Conservation (phyloP, 225 moss, liverwort and hornwort species). For the Pseudisothecium myosuroides region DNA sequence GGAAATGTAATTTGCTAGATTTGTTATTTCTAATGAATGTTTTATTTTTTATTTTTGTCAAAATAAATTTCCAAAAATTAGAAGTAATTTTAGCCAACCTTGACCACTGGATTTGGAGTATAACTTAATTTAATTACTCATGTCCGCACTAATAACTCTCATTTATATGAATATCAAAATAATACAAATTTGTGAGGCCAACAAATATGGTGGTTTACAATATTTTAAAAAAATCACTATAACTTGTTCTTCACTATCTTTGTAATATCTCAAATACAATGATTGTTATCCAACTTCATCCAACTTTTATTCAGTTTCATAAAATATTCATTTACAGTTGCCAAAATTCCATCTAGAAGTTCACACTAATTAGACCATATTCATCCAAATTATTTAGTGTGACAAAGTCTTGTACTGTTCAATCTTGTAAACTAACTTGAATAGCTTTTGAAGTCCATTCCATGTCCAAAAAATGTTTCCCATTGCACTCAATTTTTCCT, state of each 20-base stretch:
- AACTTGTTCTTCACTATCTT: background rate
- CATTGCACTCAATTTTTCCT: background rate
- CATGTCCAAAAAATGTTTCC: background rate
- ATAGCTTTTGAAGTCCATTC: background rate
- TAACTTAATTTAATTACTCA: background rate
- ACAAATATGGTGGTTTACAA: background rate
- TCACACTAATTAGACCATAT: background rate
- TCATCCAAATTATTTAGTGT: background rate
- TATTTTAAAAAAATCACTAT: background rate
- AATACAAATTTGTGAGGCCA: background rate
- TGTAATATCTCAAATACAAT: background rate
- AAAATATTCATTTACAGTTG: no score
- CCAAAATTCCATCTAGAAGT: background rate
- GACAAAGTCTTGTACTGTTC: background rate
- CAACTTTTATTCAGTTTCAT: background rate
- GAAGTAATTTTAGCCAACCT: background rate
- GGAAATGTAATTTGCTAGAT: background rate
- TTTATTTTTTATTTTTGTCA: background rate
- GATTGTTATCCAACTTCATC: background rate
- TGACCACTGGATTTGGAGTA: fast-evolving
- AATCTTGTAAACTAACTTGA: background rate
- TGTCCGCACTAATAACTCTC: fast-evolving
- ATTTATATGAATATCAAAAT: background rate
- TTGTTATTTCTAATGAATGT: background rate
- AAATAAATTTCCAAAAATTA: background rate